Percentiles rank a stretch among this genome's conserved stretches.
Evolutionary conservation across 257 asterid genomes (phyloP).

Genomic region (Solanum habrochaites): DNA sequence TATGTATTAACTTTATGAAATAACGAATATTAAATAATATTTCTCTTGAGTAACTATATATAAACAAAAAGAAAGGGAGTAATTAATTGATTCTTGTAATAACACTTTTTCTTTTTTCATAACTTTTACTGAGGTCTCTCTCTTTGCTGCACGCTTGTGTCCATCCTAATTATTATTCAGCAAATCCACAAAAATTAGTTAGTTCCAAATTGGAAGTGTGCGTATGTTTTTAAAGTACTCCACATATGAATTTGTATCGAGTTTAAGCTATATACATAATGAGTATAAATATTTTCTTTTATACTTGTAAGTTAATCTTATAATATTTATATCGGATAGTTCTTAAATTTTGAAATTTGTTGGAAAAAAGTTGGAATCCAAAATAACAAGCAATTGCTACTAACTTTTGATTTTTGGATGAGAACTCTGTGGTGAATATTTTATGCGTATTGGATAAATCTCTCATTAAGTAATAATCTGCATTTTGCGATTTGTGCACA

Average conservation of each 20-base stretch:
- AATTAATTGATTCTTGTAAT: background rate
- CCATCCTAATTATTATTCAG: too few relatives aligned
- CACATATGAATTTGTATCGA: background rate
- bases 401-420: background rate
- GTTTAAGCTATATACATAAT: background rate
- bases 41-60: too few relatives aligned
- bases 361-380: background rate
- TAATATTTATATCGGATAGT: background rate
- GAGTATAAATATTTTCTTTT: background rate
- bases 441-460: too few relatives aligned
- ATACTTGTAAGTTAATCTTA: background rate
- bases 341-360: background rate
- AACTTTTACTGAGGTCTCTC: background rate
- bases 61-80: background rate
- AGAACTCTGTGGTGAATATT: too few relatives aligned
- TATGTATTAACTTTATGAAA: too few relatives aligned
- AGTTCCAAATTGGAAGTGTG: background rate
- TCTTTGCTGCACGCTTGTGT: background rate
- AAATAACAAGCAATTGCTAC: background rate
- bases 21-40: too few relatives aligned
- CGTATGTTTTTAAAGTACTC: background rate
- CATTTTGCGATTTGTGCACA: too few relatives aligned
- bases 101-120: background rate
- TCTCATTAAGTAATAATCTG: too few relatives aligned
- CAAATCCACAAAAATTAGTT: background rate